These are phyloP conservation scores for Amanita brunnescens DNA, from an alignment of 768 basidiomycete species.

Conservation along the genomic window DNA sequence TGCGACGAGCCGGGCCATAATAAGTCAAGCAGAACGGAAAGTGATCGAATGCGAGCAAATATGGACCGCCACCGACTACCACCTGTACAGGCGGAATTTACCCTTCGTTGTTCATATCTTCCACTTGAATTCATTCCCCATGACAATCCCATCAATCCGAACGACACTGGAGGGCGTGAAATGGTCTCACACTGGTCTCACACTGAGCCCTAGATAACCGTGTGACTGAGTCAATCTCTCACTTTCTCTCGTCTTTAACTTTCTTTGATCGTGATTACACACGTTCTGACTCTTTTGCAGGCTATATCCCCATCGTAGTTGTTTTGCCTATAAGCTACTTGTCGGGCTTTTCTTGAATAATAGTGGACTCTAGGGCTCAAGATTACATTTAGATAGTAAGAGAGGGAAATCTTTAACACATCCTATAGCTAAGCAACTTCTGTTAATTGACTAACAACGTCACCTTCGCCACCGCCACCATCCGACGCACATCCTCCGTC, in stretches of 20 bases:
- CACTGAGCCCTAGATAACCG: conserved; percentile 1
- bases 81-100: too few relatives aligned
- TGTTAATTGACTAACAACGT: too few relatives aligned
- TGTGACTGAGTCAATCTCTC: conserved; percentile 6
- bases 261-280: neutral
- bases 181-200: conserved; percentile 5
- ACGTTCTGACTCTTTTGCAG: neutral
- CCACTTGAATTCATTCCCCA: neutral
- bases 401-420: too few relatives aligned
- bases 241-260: neutral
- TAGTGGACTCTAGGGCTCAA: neutral
- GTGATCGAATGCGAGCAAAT: too few relatives aligned
- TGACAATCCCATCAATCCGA: neutral
- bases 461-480: conserved; percentile 31
- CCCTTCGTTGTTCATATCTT: neutral
- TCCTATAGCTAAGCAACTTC: too few relatives aligned
- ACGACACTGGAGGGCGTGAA: conserved; percentile 1
- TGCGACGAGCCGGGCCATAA: too few relatives aligned
- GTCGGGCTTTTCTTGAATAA: too few relatives aligned
- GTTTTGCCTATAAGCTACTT: too few relatives aligned
- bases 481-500: conserved; percentile 66
- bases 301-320: neutral
- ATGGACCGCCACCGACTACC: too few relatives aligned
- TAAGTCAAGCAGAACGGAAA: too few relatives aligned
- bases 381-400: too few relatives aligned